These are phyloP conservation scores for Myriosclerotinia scirpicola DNA, from an alignment of 2,329 filamentous ascomycete species.

Conservation along the genomic window DNA sequence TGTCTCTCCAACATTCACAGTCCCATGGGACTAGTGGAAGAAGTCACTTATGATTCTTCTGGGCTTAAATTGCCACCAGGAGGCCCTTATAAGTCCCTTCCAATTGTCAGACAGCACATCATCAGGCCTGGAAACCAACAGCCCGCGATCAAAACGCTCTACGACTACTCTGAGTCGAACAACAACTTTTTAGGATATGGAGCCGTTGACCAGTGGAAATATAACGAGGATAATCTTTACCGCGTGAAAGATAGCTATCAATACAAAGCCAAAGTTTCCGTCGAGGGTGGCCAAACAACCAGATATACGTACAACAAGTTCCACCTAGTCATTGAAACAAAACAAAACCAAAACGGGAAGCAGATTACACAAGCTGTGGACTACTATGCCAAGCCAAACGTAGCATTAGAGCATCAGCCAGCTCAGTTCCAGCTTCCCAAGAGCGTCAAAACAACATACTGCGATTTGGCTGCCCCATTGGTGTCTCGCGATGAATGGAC, in stretches of 20 bases:
- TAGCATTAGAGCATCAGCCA: background rate
- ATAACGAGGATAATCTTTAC: background rate
- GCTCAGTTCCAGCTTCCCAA: background rate
- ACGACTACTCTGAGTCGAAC: background rate
- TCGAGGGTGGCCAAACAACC: background rate
- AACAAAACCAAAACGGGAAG: background rate
- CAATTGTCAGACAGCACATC: background rate
- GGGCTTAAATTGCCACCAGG: background rate
- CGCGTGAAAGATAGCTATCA: background rate
- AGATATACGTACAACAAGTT: constrained; percentile 1
- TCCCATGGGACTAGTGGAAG: background rate
- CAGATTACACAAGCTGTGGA: background rate
- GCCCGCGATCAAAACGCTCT: background rate
- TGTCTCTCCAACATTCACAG: background rate
- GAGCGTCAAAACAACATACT: background rate
- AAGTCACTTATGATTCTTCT: constrained; percentile 4
- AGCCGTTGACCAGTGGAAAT: background rate
- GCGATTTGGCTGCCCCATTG: background rate
- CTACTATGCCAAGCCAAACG: background rate
- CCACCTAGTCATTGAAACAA: background rate
- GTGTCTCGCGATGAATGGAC: background rate
- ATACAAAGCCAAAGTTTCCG: background rate
- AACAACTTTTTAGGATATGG: background rate
- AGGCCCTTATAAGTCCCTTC: background rate
- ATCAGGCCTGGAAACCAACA: constrained; percentile 4